Conservation (phyloP, 805 yeast genomes). For the Metschnikowia arizonensis region DNA sequence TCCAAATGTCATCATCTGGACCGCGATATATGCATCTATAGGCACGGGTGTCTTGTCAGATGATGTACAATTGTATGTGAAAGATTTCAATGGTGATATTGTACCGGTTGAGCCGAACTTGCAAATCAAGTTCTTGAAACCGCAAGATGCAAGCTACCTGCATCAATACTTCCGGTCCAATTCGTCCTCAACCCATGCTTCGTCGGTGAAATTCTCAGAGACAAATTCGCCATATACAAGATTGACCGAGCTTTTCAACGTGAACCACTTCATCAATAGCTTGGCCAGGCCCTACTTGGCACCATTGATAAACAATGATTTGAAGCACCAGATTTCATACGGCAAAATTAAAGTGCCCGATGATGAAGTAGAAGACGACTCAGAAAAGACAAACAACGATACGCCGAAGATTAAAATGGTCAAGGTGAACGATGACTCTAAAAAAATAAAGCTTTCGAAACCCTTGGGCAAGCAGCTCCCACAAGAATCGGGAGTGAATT, state of each 20-base stretch:
- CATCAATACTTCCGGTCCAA: constrained; percentile 38
- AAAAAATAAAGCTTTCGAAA: constrained; percentile 9
- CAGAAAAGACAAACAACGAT: not conserved
- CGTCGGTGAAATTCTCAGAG: constrained; percentile 51
- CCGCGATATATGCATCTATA: constrained; percentile 79
- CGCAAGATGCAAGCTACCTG: constrained; percentile 43
- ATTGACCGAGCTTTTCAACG: constrained; percentile 88
- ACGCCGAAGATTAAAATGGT: constrained; percentile 12
- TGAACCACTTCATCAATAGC: constrained; percentile 87
- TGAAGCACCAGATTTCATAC: constrained; percentile 57
- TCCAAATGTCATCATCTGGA: constrained; percentile 82
- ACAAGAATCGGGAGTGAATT: constrained; percentile 31
- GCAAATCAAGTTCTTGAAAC: constrained; percentile 40
- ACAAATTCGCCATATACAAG: constrained; percentile 68
- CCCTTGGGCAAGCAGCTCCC: constrained; percentile 23
- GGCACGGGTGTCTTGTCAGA: constrained; percentile 66
- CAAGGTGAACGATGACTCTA: constrained; percentile 13
- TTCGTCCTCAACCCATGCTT: constrained; percentile 15
- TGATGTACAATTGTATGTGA: constrained; percentile 54
- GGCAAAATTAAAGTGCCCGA: constrained; percentile 24
- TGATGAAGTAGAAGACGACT: constrained; percentile 6
- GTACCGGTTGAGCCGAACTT: constrained; percentile 47
- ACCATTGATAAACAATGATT: constrained; percentile 78
- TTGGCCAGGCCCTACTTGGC: constrained; percentile 92
- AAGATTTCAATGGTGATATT: constrained; percentile 56